phyloP scores from a whole-genome alignment of 2,329 filamentous ascomycete species.

The Elsinoe arachidis region DNA sequence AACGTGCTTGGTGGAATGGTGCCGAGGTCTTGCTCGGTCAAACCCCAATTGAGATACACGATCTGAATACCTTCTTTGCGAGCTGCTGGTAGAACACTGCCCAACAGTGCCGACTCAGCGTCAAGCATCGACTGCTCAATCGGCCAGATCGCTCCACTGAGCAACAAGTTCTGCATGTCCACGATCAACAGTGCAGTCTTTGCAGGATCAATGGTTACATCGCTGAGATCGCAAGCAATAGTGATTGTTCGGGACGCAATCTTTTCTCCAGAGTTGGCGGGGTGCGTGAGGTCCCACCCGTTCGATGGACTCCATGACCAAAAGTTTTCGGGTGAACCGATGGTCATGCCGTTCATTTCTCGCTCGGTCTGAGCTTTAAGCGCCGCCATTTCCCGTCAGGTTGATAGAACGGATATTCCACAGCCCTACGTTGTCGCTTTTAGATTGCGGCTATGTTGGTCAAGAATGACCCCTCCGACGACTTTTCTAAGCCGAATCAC shows the following conservation, averaged over 20 bases:
- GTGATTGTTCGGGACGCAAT: background rate
- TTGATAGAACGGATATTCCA: no score
- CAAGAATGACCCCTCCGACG: no score
- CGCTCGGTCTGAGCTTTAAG: no score
- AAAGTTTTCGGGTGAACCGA: no score
- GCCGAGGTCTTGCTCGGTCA: slow-evolving; percentile 30
- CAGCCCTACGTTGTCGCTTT: no score
- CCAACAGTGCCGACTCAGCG: background rate
- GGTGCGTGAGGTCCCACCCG: slow-evolving; percentile 4
- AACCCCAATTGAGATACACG: slow-evolving; percentile 35
- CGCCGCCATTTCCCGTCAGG: no score
- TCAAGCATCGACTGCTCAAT: slow-evolving; percentile 27
- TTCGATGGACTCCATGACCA: no score
- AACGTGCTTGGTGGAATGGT: slow-evolving; percentile 34
- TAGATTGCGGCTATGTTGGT: no score
- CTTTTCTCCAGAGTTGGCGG: background rate
- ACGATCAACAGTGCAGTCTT: slow-evolving; percentile 32
- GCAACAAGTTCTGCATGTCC: slow-evolving; percentile 39
- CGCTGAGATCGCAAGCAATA: background rate
- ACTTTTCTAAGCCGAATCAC: no score
- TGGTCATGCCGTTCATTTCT: no score
- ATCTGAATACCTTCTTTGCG: slow-evolving; percentile 33
- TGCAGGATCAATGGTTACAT: slow-evolving; percentile 27
- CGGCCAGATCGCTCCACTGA: slow-evolving; percentile 26
- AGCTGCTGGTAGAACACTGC: slow-evolving; percentile 38